These are phyloP conservation scores for Brassica incana DNA, from an alignment of 345 rosid species.

Conservation along the genomic window DNA sequence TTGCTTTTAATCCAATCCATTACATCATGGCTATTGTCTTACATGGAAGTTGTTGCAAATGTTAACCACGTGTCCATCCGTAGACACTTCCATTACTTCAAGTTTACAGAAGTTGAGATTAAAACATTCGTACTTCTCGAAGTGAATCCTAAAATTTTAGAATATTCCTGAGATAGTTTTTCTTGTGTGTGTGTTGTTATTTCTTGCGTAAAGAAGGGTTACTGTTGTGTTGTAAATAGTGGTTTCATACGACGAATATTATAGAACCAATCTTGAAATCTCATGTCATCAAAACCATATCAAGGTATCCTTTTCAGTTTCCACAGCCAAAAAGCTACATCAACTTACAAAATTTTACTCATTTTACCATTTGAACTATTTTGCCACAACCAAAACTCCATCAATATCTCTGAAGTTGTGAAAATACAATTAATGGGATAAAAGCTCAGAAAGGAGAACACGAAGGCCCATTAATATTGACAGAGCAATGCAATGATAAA, in stretches of 20 bases:
- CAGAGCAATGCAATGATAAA: neutral
- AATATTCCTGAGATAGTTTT: neutral
- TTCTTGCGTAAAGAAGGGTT: neutral
- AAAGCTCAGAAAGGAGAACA: neutral
- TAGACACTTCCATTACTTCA: slow-evolving; percentile 7
- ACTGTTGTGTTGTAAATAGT: neutral
- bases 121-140: neutral
- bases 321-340: neutral
- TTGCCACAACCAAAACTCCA: neutral
- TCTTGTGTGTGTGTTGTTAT: neutral
- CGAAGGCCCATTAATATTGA: slow-evolving; percentile 11
- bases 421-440: neutral
- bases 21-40: slow-evolving; percentile 26
- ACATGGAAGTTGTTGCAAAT: slow-evolving; percentile 21
- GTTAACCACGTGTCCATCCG: neutral
- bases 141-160: neutral
- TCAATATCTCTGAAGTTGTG: neutral
- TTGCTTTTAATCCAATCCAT: slow-evolving; percentile 39
- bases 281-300: no score
- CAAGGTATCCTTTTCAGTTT: neutral
- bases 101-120: neutral
- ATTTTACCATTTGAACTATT: neutral
- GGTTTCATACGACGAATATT: neutral
- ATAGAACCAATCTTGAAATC: neutral
- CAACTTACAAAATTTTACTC: neutral